Evolutionary conservation across 371 early-diverging fungal species (phyloP), one percentile per base, ranked within the genome.

Genomic region (Mucor irregularis): DNA sequence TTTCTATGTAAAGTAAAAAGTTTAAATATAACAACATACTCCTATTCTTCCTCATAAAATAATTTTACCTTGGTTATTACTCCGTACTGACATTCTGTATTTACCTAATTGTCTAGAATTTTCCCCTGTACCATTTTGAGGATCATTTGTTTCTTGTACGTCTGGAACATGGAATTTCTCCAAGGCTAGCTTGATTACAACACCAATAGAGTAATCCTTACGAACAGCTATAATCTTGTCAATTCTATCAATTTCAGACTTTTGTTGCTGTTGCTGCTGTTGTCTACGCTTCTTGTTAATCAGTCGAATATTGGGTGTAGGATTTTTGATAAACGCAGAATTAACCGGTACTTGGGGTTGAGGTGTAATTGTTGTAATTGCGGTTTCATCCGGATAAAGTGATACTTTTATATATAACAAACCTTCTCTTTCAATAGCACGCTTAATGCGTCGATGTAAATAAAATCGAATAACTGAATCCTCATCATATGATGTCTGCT

Each of bases 141-240:
- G 16, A 37, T 50, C 50, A 24, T 56, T 58, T 47, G 56, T 19
- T 63, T 68, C 52, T 62, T 66, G 13, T 28, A 69, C 72, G 56
- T 75, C 73, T 25, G 75, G 68, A 26, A 75, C 68, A 56, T 73
- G 76, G 35, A 78, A 75, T 29, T 78, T 75, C 19, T 73, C 74
- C 11, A 78, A 47, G 9, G 79, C 76, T 28, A 68, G 56, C 13
- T 69, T 64, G 29, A 73, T 73, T 9, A 78, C 74, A 29, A 58
- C 59, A 5, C 74, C 76, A 34, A 78, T 53, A 28, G 49, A 53
- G 6, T 60, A 64, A 17, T 75, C 69, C 47, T 63, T 53, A 21
- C 53, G 57, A 14, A 78, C 74, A 34, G 74, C 54, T 34, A 78
- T 75, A n/a, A 78, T 71, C 54, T 78, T 78, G 50, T 78, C 79